A percentile compares a stretch with the other conserved stretches of the same genome.
Evolutionary conservation across 1,139 yeast species (phyloP).

Genomic region (Taphrina flavorubra): DNA sequence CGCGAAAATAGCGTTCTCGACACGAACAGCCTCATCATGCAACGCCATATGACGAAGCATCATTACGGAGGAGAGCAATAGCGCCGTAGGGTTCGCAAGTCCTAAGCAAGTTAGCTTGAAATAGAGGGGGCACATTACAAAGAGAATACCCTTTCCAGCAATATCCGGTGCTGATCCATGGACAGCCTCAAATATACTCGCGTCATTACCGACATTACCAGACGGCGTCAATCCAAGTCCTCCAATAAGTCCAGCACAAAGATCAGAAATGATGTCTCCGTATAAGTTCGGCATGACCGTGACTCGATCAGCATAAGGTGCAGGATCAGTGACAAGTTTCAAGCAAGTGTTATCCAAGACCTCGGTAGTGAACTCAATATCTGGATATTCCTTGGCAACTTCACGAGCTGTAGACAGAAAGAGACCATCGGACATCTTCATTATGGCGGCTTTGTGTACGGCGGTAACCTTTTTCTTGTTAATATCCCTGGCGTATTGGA

Average conservation of each 20-base stretch:
- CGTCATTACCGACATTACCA: constrained; percentile 98
- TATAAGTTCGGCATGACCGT: constrained; percentile 99
- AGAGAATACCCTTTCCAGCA: constrained; percentile 66
- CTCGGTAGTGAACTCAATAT: constrained; percentile 78
- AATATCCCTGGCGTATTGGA: constrained; percentile 90
- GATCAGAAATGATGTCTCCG: constrained; percentile 97
- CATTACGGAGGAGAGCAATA: constrained; percentile 93
- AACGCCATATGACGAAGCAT: constrained; percentile 98
- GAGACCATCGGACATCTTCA: constrained; percentile 97
- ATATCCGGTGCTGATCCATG: constrained; percentile 96
- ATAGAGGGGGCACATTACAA: constrained; percentile 62
- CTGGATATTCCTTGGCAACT: constrained; percentile 89
- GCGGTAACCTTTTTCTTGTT: constrained; percentile 89
- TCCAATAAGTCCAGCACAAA: constrained; percentile 96
- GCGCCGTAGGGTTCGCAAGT: constrained; percentile 97
- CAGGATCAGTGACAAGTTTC: constrained; percentile 86
- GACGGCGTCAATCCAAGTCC: constrained; percentile 98
- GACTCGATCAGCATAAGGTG: constrained; percentile 79
- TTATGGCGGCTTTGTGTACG: constrained; percentile 97
- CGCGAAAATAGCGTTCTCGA: constrained; percentile 85
- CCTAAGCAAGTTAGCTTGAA: constrained; percentile 59
- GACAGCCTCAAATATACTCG: constrained; percentile 97
- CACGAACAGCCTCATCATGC: constrained; percentile 75
- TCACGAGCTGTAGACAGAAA: constrained; percentile 91
- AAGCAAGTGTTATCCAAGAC: constrained; percentile 94